Evolutionary conservation across 2,329 filamentous ascomycete species (phyloP), one percentile per base, ranked within the genome.

Genomic region (Exophiala aquamarina): DNA sequence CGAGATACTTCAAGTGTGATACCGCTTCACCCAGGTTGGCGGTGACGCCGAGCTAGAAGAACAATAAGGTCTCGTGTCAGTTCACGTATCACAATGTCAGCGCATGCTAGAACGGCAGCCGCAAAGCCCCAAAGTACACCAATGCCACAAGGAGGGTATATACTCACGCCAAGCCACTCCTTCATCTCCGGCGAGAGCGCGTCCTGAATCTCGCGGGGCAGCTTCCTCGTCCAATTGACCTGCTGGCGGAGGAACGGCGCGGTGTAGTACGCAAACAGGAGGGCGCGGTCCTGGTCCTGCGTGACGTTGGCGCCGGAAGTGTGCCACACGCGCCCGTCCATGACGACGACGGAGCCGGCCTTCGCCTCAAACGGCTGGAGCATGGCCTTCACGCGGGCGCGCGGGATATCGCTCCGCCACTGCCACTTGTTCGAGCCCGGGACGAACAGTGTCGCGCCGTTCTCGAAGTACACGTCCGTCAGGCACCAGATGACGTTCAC

Each of bases 241-340:
- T 64, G 61, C 14, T 62, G 59, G 14, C 62, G 44, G 37, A 66
- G 42, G 39, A 61, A 62, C 0, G 62, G 54, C 8, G 52, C 54
- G 18, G 62, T 64, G 42, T 68, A 68, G 31, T 63, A 64, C 7
- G 57, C 64, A 37, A 67, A 65, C 7, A 66, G n/a, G 29, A 66
- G 35, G 17, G 63, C 64, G 2, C 64, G 53, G 20, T 67, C 63
- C 44, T 62, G 41, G 26, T 63, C 61, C 37, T 57, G 47, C 0
- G 64, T 65, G 14, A 63, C 55, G 36, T 67, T 67, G 26, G 46
- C 41, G n/a, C 64, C 64, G 7, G 50, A 57, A 2, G 64, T 67
- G 28, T 67, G 64, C 65, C 65, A 67, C 2, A 67, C 54, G 1
- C 60, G 50, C 1, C 64, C 64, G 19, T 65, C 62, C 62, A 67